Conservation (phyloP, 371 early-diverging fungal genomes). For the Actinomortierella ambigua region DNA sequence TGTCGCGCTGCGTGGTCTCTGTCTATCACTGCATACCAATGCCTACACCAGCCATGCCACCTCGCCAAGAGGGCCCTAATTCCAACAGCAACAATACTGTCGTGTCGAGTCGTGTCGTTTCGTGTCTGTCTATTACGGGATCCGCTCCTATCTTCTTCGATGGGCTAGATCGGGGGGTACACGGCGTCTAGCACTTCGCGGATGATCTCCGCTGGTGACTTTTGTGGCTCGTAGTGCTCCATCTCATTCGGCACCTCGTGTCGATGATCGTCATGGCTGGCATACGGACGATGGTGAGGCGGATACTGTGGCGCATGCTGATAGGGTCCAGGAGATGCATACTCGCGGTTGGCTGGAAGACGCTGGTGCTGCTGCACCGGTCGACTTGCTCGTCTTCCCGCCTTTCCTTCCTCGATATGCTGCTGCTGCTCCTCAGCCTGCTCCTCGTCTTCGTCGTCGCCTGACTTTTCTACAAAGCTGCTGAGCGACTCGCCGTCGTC, state of each 20-base stretch:
- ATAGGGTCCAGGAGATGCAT: neutral
- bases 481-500: slow-evolving; percentile 12
- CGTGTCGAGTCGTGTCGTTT: too few species aligned
- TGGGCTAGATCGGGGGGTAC: slow-evolving; percentile 22
- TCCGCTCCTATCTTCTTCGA: neutral
- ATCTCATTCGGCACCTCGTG: neutral
- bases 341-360: neutral
- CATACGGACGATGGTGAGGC: neutral
- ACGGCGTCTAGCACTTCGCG: slow-evolving; percentile 25
- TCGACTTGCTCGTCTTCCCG: neutral
- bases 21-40: too few species aligned
- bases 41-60: too few species aligned
- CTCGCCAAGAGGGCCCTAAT: too few species aligned
- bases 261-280: neutral
- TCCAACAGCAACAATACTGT: too few species aligned
- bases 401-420: neutral
- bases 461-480: too few species aligned
- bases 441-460: too few species aligned
- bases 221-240: slow-evolving; percentile 8
- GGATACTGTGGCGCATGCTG: neutral
- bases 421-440: too few species aligned
- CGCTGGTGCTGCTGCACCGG: neutral
- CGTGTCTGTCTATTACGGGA: too few species aligned
- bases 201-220: slow-evolving; percentile 25
- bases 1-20: too few species aligned